Evolutionary conservation across 768 basidiomycete species (phyloP), one percentile per base, ranked within the genome.

Genomic region (Collybia sp.): DNA sequence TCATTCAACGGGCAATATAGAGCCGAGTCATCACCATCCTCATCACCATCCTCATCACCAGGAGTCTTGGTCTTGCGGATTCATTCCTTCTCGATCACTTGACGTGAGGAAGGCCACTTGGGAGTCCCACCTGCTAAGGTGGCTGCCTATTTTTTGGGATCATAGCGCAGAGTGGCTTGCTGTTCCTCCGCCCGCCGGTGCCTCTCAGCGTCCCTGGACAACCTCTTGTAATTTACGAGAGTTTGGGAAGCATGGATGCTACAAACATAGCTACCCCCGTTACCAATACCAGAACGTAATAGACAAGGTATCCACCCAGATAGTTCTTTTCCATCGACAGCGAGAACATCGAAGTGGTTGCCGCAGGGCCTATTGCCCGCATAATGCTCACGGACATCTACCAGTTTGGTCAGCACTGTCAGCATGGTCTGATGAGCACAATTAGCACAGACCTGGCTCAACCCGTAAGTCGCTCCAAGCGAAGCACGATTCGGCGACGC

Each of bases 391-490:
- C 64, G 25, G 58, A 53, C 59, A 65, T 66, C 53, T 77, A 42
- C n/a, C 13, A 13, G 35, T 18, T 18, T 13, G n/a, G 10, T 37
- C 25, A 18, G 13, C 35, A 37, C n/a, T 10, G 6, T 37, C 6
- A 10, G 10, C 35, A 10, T 37, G n/a, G n/a, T n/a, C 10, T 13
- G 10, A 6, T 15, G 33, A 34, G n/a, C n/a, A 25, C 3, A 8
- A 25, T 25, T 25, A 25, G 8, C 48, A 18, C 64, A 32, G 39
- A 76, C 64, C 58, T 79, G 76, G n/a, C 72, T 68, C 3, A 80
- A 61, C 1, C 86, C 86, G 52, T 88, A 87, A n/a, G 82, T 84
- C 4, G 83, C 77, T 9, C 86, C 86, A 6, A 88, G 70, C 9
- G 82, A 78, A 8, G 78, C 76, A 30, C 73, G 72, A 43, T 84